Evolutionary conservation across 306 rosid genomes (phyloP).

Genomic region (Sophora flavescens): DNA sequence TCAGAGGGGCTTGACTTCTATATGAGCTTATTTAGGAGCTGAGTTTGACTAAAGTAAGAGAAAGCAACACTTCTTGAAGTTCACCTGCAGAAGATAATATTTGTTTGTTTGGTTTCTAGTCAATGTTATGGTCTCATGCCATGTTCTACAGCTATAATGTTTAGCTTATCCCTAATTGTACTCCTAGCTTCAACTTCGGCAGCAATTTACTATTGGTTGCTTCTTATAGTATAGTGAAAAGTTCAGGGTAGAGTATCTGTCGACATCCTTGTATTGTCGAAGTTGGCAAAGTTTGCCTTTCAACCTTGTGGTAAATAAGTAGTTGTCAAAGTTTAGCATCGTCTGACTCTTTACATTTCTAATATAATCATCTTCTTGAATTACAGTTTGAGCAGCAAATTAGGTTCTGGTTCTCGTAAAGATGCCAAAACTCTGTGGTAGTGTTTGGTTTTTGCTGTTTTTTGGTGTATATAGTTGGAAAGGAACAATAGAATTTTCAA

Average conservation of each 20-base stretch:
- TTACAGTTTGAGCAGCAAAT: conserved; percentile 16
- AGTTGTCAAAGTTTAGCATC: conserved; percentile 9
- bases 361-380: conserved; percentile 25
- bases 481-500: no score
- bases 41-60: conserved; percentile 16
- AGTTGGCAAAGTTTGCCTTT: conserved; percentile 29
- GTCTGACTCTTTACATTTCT: conserved; percentile 10
- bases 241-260: conserved; percentile 27
- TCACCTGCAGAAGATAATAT: conserved; percentile 14
- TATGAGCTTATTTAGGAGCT: conserved; percentile 29
- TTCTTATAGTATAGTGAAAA: conserved; percentile 20
- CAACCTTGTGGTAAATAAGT: conserved; percentile 5
- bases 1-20: conserved; percentile 21
- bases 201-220: conserved; percentile 34
- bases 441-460: no score
- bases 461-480: no score
- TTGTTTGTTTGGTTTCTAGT: conserved; percentile 31
- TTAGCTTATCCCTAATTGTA: conserved; percentile 12
- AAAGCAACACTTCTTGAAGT: conserved; percentile 30
- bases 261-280: conserved; percentile 1
- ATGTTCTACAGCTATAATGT: not conserved
- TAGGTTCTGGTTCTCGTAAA: no score
- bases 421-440: no score
- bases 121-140: conserved; percentile 10
- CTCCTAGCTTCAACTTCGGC: conserved; percentile 27